These are phyloP conservation scores for Blastomyces percursus DNA, from an alignment of 2,329 filamentous ascomycete genomes.

Conservation along the genomic window DNA sequence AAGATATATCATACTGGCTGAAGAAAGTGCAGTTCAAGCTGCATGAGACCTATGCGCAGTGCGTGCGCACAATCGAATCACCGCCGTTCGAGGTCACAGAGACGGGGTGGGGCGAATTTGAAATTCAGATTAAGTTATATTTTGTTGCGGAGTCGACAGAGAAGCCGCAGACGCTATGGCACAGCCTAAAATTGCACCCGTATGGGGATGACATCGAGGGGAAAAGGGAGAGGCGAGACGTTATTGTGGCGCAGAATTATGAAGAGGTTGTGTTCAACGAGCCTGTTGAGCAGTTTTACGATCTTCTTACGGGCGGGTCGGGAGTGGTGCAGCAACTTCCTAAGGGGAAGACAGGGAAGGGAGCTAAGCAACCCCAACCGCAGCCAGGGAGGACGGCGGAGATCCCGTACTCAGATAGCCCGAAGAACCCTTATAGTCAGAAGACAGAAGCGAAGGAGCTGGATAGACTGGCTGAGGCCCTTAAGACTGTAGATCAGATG, in stretches of 20 bases:
- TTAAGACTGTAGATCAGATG: constrained; percentile 47
- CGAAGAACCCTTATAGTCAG: constrained; percentile 60
- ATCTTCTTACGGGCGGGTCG: constrained; percentile 66
- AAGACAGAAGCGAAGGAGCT: constrained; percentile 60
- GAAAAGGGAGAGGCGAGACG: constrained; percentile 51
- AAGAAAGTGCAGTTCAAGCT: constrained; percentile 97
- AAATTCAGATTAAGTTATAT: constrained; percentile 89
- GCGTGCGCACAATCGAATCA: constrained; percentile 71
- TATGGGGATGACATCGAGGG: constrained; percentile 71
- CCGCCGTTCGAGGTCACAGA: constrained; percentile 77
- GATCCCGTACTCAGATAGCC: constrained; percentile 57
- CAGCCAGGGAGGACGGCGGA: constrained; percentile 57
- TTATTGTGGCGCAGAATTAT: constrained; percentile 69
- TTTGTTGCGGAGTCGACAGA: constrained; percentile 80
- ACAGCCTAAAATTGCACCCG: constrained; percentile 81
- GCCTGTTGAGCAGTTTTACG: constrained; percentile 84
- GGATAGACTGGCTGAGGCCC: constrained; percentile 51
- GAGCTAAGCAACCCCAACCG: constrained; percentile 29
- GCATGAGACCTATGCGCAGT: constrained; percentile 91
- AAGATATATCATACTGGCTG: constrained; percentile 89
- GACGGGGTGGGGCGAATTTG: constrained; percentile 97
- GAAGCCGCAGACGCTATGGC: constrained; percentile 92
- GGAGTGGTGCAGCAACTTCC: constrained; percentile 28
- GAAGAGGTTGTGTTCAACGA: constrained; percentile 98
- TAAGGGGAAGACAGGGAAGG: constrained; percentile 50